Percentiles rank a stretch among this genome's conserved stretches.
These are phyloP conservation scores for Gardenia jasminoides DNA, from an alignment of 257 asterid species.

Conservation along the genomic window DNA sequence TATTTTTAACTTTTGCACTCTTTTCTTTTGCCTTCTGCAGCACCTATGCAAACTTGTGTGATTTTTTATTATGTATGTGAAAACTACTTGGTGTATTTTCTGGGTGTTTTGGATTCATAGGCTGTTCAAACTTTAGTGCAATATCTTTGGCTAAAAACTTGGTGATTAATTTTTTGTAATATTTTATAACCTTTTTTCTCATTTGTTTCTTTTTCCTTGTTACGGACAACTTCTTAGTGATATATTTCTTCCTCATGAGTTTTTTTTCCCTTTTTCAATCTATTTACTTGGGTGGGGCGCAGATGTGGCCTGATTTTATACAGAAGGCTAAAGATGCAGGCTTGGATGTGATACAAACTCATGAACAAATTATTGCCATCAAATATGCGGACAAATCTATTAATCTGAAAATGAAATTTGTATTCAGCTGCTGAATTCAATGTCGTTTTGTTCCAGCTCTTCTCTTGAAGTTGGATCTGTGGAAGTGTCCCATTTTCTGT, in stretches of 20 bases:
- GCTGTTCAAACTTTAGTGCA: no score
- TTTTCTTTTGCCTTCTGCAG: no score
- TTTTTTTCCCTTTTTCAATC: neutral
- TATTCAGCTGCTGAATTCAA: neutral
- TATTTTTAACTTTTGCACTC: no score
- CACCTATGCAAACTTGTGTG: no score
- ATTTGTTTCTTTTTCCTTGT: no score
- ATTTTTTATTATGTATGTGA: no score
- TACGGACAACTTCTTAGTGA: no score
- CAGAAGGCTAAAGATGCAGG: constrained; percentile 96
- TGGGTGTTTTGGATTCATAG: no score
- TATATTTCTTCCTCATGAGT: neutral
- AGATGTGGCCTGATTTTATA: constrained; percentile 98
- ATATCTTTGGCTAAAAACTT: no score
- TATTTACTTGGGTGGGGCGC: neutral
- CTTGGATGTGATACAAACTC: constrained; percentile 81
- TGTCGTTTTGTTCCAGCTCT: neutral
- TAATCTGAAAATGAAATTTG: neutral
- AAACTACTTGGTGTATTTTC: no score
- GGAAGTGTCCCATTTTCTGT: neutral
- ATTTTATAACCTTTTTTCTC: no score
- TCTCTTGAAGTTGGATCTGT: neutral
- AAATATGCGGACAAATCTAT: neutral
- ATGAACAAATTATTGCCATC: constrained; percentile 20
- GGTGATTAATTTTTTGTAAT: no score